Conservation (phyloP, 108 stramenopile genomes). For the Conticribra weissflogii region DNA sequence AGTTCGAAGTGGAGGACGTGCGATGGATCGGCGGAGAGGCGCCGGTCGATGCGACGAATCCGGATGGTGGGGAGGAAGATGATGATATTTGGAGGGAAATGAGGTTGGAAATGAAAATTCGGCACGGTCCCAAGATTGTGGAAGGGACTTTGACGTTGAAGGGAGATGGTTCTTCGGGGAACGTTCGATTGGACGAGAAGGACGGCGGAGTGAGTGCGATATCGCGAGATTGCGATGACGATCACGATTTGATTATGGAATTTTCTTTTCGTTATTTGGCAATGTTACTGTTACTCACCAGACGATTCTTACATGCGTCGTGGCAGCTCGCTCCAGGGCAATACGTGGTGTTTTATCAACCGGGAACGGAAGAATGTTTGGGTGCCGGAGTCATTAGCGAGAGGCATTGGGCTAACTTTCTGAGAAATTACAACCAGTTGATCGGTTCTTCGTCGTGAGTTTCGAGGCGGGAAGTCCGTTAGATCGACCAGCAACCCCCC, state of each 20-base stretch:
- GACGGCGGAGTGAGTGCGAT: slow-evolving; percentile 64
- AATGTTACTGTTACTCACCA: no score
- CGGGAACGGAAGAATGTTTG: slow-evolving; percentile 81
- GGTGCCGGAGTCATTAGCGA: slow-evolving; percentile 92
- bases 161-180: slow-evolving; percentile 50
- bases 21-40: slow-evolving; percentile 78
- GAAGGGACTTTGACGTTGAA: slow-evolving; percentile 61
- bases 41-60: slow-evolving; percentile 49
- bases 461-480: no score
- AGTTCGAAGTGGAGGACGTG: slow-evolving; percentile 88
- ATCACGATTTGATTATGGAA: no score
- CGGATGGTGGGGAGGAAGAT: slow-evolving; percentile 10
- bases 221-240: background rate
- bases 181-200: slow-evolving; percentile 67
- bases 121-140: slow-evolving; percentile 89
- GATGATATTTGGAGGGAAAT: slow-evolving; percentile 37
- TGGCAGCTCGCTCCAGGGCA: slow-evolving; percentile 94
- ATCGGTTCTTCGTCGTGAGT: no score
- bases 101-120: slow-evolving; percentile 81
- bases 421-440: slow-evolving; percentile 24
- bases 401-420: slow-evolving; percentile 74
- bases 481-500: no score
- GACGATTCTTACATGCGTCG: no score
- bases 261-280: no score
- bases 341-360: slow-evolving; percentile 90